These are phyloP conservation scores for Solanum hybrid DNA, from an alignment of 305 asterid genomes.

Conservation along the genomic window DNA sequence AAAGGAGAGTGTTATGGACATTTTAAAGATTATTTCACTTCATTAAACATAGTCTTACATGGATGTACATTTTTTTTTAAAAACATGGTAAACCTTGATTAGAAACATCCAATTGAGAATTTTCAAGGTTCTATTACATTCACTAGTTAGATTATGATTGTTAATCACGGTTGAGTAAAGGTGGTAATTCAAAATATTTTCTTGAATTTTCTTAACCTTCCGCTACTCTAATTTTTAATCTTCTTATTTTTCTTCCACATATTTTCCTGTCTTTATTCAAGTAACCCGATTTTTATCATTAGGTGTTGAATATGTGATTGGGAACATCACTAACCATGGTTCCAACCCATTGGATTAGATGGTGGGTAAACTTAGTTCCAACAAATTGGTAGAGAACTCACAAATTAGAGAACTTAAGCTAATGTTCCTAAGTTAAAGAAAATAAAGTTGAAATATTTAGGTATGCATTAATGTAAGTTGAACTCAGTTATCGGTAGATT, in stretches of 20 bases:
- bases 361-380: not conserved
- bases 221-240: not conserved
- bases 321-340: not conserved
- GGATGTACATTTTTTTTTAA: not conserved
- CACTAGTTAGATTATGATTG: not conserved
- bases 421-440: not conserved
- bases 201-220: not conserved
- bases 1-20: not conserved
- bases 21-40: not conserved
- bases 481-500: not conserved
- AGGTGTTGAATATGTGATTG: not conserved
- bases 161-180: not conserved
- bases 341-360: not conserved
- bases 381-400: not conserved
- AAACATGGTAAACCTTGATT: not conserved
- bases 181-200: not conserved
- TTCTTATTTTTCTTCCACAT: not conserved
- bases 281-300: not conserved
- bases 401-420: not conserved
- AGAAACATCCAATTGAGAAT: not conserved
- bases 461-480: not conserved
- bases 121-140: not conserved
- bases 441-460: not conserved
- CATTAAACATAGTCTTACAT: not conserved
- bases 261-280: not conserved